Percentiles rank a stretch among this genome's conserved stretches.
Conservation (phyloP, 768 basidiomycete genomes). For the Hypholoma fasciculare region DNA sequence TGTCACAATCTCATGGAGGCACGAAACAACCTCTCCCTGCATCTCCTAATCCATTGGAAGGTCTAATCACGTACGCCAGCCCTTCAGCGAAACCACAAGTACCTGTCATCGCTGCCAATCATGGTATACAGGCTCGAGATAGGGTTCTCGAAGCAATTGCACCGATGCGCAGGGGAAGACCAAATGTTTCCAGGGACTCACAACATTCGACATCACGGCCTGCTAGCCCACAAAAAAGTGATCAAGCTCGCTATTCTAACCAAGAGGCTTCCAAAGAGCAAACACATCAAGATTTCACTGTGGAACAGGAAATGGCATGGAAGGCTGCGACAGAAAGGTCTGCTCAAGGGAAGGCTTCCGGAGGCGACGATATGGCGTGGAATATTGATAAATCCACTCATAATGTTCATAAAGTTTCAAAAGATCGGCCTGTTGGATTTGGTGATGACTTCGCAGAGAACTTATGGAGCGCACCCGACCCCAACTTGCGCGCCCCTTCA, state of each 20-base stretch:
- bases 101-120: conserved; percentile 34
- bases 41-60: conserved; percentile 26
- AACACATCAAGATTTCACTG: conserved; percentile 34
- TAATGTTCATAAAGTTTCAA: conserved; percentile 12
- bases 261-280: conserved; percentile 27
- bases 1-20: conserved; percentile 28
- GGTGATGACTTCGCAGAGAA: conserved; percentile 67
- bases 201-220: conserved; percentile 29
- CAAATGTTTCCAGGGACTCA: conserved; percentile 34
- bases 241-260: conserved; percentile 4
- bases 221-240: conserved; percentile 31
- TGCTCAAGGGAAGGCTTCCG: conserved; percentile 2
- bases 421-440: conserved; percentile 44
- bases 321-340: conserved; percentile 26
- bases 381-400: conserved; percentile 26
- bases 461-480: conserved; percentile 54
- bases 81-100: conserved; percentile 15
- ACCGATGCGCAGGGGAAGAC: conserved; percentile 75
- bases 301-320: conserved; percentile 51
- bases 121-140: conserved; percentile 70
- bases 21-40: conserved; percentile 10
- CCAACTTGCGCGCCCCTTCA: conserved; percentile 20
- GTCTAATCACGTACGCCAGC: conserved; percentile 25
- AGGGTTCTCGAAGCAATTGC: conserved; percentile 79
- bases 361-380: conserved; percentile 40